A percentile compares a stretch with the other conserved stretches of the same genome.
phyloP scores from a whole-genome alignment of 345 rosid species.

The Arabis alpina region DNA sequence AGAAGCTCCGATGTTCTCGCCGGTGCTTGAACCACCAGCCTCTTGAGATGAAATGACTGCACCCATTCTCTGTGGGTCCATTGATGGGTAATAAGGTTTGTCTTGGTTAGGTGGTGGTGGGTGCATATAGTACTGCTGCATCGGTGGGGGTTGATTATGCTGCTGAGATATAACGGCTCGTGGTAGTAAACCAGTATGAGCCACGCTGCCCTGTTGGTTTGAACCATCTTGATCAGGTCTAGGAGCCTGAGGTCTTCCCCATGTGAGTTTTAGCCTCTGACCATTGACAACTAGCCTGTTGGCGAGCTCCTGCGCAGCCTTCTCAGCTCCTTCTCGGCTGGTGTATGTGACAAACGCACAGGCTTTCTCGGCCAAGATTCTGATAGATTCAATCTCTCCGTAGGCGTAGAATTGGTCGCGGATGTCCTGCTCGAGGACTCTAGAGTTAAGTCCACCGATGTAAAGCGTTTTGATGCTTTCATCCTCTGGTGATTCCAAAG shows the following conservation, averaged over 20 bases:
- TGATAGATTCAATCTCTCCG: conserved; percentile 87
- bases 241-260: conserved; percentile 94
- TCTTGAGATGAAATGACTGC: conserved; percentile 78
- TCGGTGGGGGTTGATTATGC: conserved; percentile 69
- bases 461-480: conserved; percentile 90
- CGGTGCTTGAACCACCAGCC: conserved; percentile 53
- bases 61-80: conserved; percentile 99
- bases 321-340: conserved; percentile 94
- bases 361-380: conserved; percentile 85
- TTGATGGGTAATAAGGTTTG: conserved; percentile 81
- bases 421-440: conserved; percentile 85
- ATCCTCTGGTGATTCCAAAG: conserved; percentile 89
- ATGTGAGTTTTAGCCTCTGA: conserved; percentile 84
- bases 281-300: conserved; percentile 89
- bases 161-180: conserved; percentile 89
- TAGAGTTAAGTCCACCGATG: conserved; percentile 85
- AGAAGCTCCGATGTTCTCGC: conserved; percentile 55
- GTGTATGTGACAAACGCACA: conserved; percentile 97
- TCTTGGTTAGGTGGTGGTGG: conserved; percentile 65
- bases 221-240: conserved; percentile 71
- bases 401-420: conserved; percentile 89
- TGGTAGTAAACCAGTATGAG: conserved; percentile 85
- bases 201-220: conserved; percentile 67
- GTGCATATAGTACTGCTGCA: conserved; percentile 77
- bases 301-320: conserved; percentile 90